These are phyloP conservation scores for Daldinia decipiens DNA, from an alignment of 495 filamentous ascomycete species.

Conservation along the genomic window DNA sequence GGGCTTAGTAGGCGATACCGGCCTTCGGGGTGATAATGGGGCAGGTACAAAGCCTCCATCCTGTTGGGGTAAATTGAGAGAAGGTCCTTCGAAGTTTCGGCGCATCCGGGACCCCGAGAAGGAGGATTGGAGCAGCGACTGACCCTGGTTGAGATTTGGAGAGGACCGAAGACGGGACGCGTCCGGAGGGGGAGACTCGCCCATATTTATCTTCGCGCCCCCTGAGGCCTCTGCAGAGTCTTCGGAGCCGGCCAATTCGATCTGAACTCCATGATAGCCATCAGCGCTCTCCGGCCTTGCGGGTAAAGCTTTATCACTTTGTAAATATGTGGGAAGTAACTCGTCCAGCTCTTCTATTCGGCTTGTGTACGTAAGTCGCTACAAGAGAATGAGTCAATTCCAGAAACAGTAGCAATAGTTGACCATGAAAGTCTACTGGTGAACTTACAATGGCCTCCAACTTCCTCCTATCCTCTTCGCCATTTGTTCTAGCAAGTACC, in stretches of 20 bases:
- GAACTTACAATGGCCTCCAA: constrained; percentile 89
- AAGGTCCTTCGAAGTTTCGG: constrained; percentile 50
- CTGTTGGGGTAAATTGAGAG: constrained; percentile 54
- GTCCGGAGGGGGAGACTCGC: constrained; percentile 40
- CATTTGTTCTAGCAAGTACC: constrained; percentile 85
- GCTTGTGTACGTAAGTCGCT: constrained; percentile 89
- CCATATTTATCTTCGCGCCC: constrained; percentile 55
- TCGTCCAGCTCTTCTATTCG: constrained; percentile 85
- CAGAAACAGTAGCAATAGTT: not conserved
- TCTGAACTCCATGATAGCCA: constrained; percentile 65
- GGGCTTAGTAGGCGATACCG: constrained; percentile 54
- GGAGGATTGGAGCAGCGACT: constrained; percentile 54
- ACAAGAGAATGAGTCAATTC: constrained; percentile 31
- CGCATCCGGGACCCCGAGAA: constrained; percentile 59
- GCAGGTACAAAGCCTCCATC: constrained; percentile 69
- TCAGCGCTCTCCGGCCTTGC: constrained; percentile 75
- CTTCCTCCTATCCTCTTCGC: constrained; percentile 86
- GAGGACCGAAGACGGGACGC: constrained; percentile 39
- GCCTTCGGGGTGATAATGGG: constrained; percentile 69
- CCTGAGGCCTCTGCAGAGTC: constrained; percentile 58
- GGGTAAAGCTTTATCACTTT: constrained; percentile 77
- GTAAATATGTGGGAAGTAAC: constrained; percentile 67
- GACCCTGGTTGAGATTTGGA: constrained; percentile 36
- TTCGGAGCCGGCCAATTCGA: constrained; percentile 62
- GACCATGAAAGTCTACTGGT: not conserved